Conservation (phyloP, 768 basidiomycete species). For the Mycena rebaudengoi region DNA sequence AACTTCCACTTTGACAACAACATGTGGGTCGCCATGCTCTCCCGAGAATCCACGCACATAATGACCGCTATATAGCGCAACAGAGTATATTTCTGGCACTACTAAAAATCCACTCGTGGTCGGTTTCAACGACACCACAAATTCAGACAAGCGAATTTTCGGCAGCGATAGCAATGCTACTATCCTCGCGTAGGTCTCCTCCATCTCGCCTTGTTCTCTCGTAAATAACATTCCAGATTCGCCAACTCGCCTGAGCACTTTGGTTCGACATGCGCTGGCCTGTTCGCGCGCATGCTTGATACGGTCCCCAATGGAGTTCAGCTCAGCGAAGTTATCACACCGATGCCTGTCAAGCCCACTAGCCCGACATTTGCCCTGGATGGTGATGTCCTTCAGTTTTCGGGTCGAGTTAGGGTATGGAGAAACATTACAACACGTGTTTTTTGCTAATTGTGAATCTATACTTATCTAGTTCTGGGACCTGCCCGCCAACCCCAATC, state of each 20-base stretch:
- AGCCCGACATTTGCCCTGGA: neutral
- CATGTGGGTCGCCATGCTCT: neutral
- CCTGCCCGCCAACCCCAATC: neutral
- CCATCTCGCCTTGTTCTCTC: neutral
- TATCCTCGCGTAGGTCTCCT: constrained; percentile 34
- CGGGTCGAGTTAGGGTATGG: neutral
- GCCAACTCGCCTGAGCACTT: neutral
- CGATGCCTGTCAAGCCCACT: neutral
- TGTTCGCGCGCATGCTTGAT: neutral
- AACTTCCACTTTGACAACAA: neutral
- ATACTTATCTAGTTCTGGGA: neutral
- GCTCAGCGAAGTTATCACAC: too few species aligned
- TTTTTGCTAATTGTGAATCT: too few species aligned
- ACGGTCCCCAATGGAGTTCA: too few species aligned
- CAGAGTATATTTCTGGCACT: constrained; percentile 45
- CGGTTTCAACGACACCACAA: constrained; percentile 39
- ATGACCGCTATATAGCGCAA: too few species aligned
- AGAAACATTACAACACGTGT: too few species aligned
- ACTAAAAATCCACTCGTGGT: constrained; percentile 46
- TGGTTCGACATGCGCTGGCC: neutral
- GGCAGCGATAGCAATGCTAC: constrained; percentile 46
- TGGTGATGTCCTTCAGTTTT: neutral
- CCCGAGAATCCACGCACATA: neutral
- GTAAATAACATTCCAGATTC: neutral
- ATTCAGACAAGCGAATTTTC: too few species aligned